Base-by-base conservation (phyloP, 1,139 yeast species). In the Yamadazyma triangularis region DNA sequence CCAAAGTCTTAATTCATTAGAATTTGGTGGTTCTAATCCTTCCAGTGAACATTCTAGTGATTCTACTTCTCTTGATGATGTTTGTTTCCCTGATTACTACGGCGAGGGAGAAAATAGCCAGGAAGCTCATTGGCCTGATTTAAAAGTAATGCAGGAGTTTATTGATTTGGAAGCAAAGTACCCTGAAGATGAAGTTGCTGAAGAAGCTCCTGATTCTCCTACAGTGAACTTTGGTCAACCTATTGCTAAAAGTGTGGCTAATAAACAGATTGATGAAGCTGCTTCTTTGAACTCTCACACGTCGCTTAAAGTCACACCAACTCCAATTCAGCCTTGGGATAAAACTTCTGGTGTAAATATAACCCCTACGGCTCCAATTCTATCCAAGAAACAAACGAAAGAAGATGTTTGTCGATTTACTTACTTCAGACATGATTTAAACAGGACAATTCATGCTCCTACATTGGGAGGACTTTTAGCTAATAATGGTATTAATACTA, bases 381-480 rank as follows among this genome's bases (percentile, higher is more conserved):
- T 62, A 31, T 48, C 50, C 23, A 45, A 32, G 41, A 34, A 27
- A 24, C 64, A 43, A 21, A 27, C 39, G 9, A 58, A 51, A 26
- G 52, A 55, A 2, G 55, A 51, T 13, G 35, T 52, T n/a, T 63
- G 64, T 36, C 45, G 98, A 39, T 91, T 85, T 60, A 87, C 97
- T 0, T 91, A 89, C 51, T 91, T 91, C 56, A 69, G 97, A 42
- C 96, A 89, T 44, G 95, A 88, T 48, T 60, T 91, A 44, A 85
- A 82, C 13, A 77, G 87, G 11, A 91, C 98, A 0, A 77, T 91
- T 11, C 97, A 91, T 55, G 78, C 96, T 0, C 91, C 96, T 1
- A 80, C 84, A 4, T 78, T 91, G 22, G 80, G 95, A 10, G 97
- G 96, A 0, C 62, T 89, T 21, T 53, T 87, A 24, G 36, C 38